Evolutionary conservation across 1,284 basidiomycete genomes (phyloP), one percentile per base, ranked within the genome.

Genomic region (Pseudozyma sp.): DNA sequence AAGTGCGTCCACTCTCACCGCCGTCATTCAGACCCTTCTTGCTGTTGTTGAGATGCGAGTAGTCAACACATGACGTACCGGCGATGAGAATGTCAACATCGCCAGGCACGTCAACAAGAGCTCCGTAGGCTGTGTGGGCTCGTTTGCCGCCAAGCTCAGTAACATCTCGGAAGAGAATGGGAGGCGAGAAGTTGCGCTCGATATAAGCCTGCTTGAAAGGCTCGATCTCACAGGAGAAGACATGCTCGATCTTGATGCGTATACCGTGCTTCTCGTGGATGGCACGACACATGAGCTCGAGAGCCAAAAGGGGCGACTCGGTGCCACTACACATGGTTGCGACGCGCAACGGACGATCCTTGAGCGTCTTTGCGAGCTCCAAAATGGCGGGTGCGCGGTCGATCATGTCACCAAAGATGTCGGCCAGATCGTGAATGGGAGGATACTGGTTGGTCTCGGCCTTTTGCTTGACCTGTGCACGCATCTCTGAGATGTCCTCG

Each of bases 191-290:
- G 85, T 97, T 97, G 31, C 95, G 89, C 85, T 97, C 95, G 70
- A 97, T 97, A 85, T 97, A 97, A 0, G 95, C 95, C 85, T 97
- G 95, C 86, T 97, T 97, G 89, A 95, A 97, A 1, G 95, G 95
- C 83, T 97, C 95, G 71, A 97, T 97, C 86, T 97, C 95, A 86
- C 95, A 97, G 0, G 95, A 97, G 86, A 97, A 97, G 56, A 97
- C 93, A 85, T 97, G 95, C 79, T 96, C 91, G 68, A 95, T 87
- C 39, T 91, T 89, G 52, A 97, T 87, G 1, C 89, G 87, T 45
- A 92, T 81, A 2, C 87, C 89, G 77, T 90, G 90, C 69, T 91
- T 90, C n/a, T 90, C 89, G 52, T 90, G 86, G 66, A 96, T 90
- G 3, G 91, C 82, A 89, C 90, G 82, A 88, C 86, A 90, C 52